Conservation (phyloP, 345 rosid species). For the Boechera stricta region DNA sequence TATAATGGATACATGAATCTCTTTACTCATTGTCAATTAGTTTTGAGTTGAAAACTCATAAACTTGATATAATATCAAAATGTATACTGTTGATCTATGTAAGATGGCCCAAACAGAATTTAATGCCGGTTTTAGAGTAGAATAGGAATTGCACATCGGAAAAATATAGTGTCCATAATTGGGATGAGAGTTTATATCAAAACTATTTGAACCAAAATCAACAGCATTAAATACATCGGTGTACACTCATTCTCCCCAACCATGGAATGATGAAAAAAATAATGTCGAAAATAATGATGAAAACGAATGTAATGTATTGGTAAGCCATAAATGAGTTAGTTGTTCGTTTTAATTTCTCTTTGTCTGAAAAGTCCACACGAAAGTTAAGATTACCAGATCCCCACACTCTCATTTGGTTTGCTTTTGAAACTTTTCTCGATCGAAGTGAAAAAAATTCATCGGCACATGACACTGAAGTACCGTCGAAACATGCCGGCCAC, state of each 20-base stretch:
- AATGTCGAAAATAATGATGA: neutral
- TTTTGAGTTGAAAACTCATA: too few species aligned
- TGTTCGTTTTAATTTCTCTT: constrained; percentile 20
- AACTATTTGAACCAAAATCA: constrained; percentile 5
- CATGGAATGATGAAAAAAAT: neutral
- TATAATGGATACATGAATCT: too few species aligned
- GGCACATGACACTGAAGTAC: constrained; percentile 37
- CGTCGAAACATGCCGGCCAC: constrained; percentile 30
- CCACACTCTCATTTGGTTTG: constrained; percentile 21
- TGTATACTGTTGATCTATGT: too few species aligned
- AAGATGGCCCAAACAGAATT: too few species aligned
- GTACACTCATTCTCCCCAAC: constrained; percentile 21
- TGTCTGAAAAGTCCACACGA: constrained; percentile 43
- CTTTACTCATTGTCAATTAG: too few species aligned
- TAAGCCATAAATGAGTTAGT: constrained; percentile 38
- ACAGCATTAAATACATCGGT: constrained; percentile 29
- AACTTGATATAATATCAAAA: too few species aligned
- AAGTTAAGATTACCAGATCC: constrained; percentile 21
- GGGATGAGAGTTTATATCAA: neutral
- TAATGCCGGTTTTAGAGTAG: too few species aligned
- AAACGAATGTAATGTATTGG: constrained; percentile 1
- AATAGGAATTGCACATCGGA: too few species aligned
- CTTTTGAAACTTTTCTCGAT: constrained; percentile 31
- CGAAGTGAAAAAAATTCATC: neutral
- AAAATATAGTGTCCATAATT: neutral